These are phyloP conservation scores for Cystofilobasidium macerans DNA, from an alignment of 768 basidiomycete species.

Conservation along the genomic window DNA sequence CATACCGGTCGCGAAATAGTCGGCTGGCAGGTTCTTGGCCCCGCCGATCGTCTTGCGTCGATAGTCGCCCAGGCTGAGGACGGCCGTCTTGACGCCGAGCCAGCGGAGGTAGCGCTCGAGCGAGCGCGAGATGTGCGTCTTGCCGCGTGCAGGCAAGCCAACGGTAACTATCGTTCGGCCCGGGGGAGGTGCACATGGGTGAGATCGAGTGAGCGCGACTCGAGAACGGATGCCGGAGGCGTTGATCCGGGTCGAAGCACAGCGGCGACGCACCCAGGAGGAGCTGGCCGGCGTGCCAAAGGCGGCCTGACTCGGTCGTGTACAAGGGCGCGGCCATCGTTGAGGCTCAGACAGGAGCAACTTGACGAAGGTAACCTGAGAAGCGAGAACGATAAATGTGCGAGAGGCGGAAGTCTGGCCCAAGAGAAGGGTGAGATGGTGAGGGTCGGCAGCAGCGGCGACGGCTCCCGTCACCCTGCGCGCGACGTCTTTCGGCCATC, in stretches of 20 bases:
- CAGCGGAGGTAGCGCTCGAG: conserved; percentile 95
- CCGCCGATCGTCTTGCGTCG: conserved; percentile 79
- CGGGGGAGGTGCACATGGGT: too few species aligned
- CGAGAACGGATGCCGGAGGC: neutral
- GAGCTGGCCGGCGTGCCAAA: conserved; percentile 73
- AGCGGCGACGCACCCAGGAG: conserved; percentile 38
- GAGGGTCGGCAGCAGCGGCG: too few species aligned
- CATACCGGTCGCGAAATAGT: conserved; percentile 79
- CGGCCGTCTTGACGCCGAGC: conserved; percentile 93
- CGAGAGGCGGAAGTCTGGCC: too few species aligned
- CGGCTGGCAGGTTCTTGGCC: conserved; percentile 72
- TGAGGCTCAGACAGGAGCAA: neutral
- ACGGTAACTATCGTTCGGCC: conserved; percentile 56
- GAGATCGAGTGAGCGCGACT: neutral
- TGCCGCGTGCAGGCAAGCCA: conserved; percentile 85
- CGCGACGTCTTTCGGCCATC: too few species aligned
- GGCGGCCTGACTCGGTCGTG: conserved; percentile 55
- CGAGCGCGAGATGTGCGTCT: conserved; percentile 91
- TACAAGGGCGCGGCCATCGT: conserved; percentile 75
- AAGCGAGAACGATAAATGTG: too few species aligned
- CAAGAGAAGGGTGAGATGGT: too few species aligned
- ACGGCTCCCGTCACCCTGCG: too few species aligned
- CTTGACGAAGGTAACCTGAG: neutral
- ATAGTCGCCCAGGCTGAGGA: conserved; percentile 91
- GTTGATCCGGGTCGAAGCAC: neutral